Base-by-base conservation (phyloP, 2,329 filamentous ascomycete genomes). In the Aspergillus novofumigatus region DNA sequence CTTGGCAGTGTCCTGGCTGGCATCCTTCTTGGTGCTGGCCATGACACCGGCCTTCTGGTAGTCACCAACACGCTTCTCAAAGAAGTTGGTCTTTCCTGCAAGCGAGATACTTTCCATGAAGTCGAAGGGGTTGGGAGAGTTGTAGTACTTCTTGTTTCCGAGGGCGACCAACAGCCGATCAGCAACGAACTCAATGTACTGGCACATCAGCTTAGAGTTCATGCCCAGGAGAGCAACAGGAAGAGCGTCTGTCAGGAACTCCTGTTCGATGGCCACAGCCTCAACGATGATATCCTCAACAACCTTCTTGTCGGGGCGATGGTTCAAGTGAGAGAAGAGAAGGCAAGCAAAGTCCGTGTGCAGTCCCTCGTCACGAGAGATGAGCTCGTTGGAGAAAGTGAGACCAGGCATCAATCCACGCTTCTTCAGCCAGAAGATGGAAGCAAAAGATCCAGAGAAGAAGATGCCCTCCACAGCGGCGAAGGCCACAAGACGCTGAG, bases 371-470 rank as follows among this genome's bases (percentile, higher is more conserved):
- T 99, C 94, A 81, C 94, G 93, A 61, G 94, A 99, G 81, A 99
- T 99, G 72, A 99, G 89, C 83, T 99, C 94, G 82, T 99, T 99
- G 75, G 94, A 97, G 83, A 99, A 99, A 67, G 94, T 97, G 62
- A 99, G 85, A 68, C 94, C 94, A 50, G 94, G 90, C 94, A 99
- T 99, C 66, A 99, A 87, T 67, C 94, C 94, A 76, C 95, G 94
- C 88, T 99, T 99, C 90, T 97, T 99, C 72, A 99, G 84, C 94
- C 94, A 99, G 85, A 99, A 99, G 80, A 99, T 97, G 66, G 94
- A 95, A 3, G 94, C 94, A 71, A 99, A 99, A 25, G 94, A 96
- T 63, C 94, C 94, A 68, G 89, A 94, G 87, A 99, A 99, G 88
- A 99, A 99, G 81, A 99, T 99, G 74, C 94, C 94, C 81, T 99